Percentiles rank a stretch among this genome's conserved stretches.
phyloP scores from a whole-genome alignment of 2,329 filamentous ascomycete species.

The Niveomyces coronatus region DNA sequence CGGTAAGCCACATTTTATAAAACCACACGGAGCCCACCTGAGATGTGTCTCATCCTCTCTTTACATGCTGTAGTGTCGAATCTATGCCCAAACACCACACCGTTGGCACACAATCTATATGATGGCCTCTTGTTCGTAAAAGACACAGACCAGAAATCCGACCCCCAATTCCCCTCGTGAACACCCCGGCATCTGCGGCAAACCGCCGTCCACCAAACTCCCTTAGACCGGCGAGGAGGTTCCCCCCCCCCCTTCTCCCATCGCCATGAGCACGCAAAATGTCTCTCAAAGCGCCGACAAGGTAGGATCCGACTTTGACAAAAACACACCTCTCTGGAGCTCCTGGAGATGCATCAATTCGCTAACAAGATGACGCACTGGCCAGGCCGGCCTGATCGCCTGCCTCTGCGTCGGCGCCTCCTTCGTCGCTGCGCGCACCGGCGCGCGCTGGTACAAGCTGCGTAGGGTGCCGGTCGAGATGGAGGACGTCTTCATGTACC shows the following conservation, averaged over 20 bases:
- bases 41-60: background rate
- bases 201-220: too few relatives aligned
- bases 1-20: too few relatives aligned
- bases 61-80: too few relatives aligned
- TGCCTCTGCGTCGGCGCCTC: conserved; percentile 10
- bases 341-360: background rate
- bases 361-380: background rate
- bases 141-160: too few relatives aligned
- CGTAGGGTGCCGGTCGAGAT: conserved; percentile 9
- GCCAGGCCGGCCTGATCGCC: conserved; percentile 8
- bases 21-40: background rate
- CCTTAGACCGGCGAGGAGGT: too few relatives aligned
- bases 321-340: background rate
- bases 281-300: conserved; percentile 9
- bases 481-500: conserved; percentile 14
- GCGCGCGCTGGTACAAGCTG: conserved; percentile 13
- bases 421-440: conserved; percentile 12
- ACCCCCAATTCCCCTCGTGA: too few relatives aligned
- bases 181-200: too few relatives aligned
- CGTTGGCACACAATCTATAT: too few relatives aligned
- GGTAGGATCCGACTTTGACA: conserved; percentile 2
- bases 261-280: conserved; percentile 11
- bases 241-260: background rate
- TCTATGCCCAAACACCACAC: too few relatives aligned
- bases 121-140: too few relatives aligned